Conservation (phyloP, 352 stramenopile genomes). For the Globisporangium recalcitrans region DNA sequence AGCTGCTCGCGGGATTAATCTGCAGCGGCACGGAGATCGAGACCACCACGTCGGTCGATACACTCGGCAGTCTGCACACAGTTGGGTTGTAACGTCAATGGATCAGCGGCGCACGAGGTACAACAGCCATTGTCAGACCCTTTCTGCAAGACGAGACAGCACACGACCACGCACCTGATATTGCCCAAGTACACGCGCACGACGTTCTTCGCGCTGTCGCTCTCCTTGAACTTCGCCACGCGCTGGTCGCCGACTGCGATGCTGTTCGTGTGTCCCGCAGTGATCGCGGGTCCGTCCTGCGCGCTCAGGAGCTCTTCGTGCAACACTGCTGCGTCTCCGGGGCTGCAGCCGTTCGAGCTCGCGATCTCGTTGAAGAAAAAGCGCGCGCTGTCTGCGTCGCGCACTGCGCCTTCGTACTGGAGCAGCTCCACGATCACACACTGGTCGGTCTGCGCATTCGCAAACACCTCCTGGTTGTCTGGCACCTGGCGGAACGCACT, state of each 20-base stretch:
- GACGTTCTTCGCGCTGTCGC: conserved; percentile 75
- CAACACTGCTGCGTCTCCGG: conserved; percentile 47
- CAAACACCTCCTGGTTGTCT: conserved; percentile 87
- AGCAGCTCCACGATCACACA: conserved; percentile 83
- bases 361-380: conserved; percentile 87
- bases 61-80: conserved; percentile 38
- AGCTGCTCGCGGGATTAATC: conserved; percentile 69
- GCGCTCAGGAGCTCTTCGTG: conserved; percentile 32
- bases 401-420: conserved; percentile 51
- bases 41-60: conserved; percentile 79
- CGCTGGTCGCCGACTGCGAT: conserved; percentile 72
- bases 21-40: conserved; percentile 73
- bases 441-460: conserved; percentile 71
- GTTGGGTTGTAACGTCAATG: too few relatives aligned
- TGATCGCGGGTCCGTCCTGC: conserved; percentile 27
- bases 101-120: neutral
- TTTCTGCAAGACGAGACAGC: conserved; percentile 1
- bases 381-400: conserved; percentile 40
- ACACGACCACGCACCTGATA: conserved; percentile 32
- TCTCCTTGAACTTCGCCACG: conserved; percentile 85
- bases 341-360: conserved; percentile 65
- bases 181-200: conserved; percentile 79
- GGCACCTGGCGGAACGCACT: conserved; percentile 79
- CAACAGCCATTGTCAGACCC: neutral
- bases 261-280: conserved; percentile 31